phyloP scores from a whole-genome alignment of 1,139 yeast genomes.

The Yamadazyma dendronema region DNA sequence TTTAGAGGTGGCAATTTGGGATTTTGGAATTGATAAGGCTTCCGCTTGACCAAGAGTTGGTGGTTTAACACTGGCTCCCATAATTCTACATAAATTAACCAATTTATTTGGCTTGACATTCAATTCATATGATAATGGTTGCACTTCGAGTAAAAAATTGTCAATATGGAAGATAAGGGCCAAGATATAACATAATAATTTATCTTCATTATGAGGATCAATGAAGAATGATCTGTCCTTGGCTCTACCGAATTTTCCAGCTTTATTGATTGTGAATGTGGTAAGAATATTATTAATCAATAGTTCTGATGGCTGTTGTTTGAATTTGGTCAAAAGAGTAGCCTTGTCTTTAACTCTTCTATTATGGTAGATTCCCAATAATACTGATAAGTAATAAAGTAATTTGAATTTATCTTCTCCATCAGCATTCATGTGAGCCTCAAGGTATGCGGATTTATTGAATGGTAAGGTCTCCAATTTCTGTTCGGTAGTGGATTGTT shows the following conservation, averaged over 20 bases:
- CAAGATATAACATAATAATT: conserved; percentile 74
- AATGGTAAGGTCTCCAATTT: conserved; percentile 63
- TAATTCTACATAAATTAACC: conserved; percentile 65
- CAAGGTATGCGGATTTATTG: conserved; percentile 19
- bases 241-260: conserved; percentile 68
- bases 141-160: conserved; percentile 69
- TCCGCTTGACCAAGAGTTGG: conserved; percentile 82
- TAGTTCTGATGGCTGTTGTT: conserved; percentile 64
- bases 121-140: conserved; percentile 83
- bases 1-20: conserved; percentile 65
- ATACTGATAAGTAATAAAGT: conserved; percentile 73
- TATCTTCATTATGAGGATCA: conserved; percentile 87
- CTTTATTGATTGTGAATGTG: conserved; percentile 64
- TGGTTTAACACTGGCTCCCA: conserved; percentile 79
- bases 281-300: conserved; percentile 72
- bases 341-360: conserved; percentile 64
- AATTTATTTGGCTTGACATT: conserved; percentile 78
- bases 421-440: conserved; percentile 42
- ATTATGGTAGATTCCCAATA: conserved; percentile 76
- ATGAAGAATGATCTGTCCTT: conserved; percentile 71
- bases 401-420: conserved; percentile 62
- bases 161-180: conserved; percentile 75
- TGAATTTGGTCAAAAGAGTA: conserved; percentile 57
- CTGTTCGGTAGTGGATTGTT: conserved; percentile 48
- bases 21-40: conserved; percentile 73